Base-by-base conservation (phyloP, 2,329 filamentous ascomycete genomes). In the Aspergillus sclerotialis region DNA sequence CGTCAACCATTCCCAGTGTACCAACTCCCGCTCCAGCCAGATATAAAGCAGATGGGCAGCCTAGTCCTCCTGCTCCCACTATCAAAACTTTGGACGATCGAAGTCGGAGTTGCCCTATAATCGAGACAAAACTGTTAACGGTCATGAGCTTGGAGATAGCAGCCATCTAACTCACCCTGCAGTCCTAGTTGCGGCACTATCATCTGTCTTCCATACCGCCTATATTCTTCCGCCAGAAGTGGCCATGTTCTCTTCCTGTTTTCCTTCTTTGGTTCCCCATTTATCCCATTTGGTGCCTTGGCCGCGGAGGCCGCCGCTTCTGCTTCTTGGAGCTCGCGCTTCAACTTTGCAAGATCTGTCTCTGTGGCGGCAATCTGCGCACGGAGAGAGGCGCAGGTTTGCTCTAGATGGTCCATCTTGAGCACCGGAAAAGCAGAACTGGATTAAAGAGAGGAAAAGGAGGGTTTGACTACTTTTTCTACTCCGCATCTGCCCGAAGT, bases 31-130 rank as follows among this genome's bases (percentile, higher is more conserved):
- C 84, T 14, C 87, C 90, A 7, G 88, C 86, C 2, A 98, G 76
- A 55, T 98, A 98, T n/a, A 84, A 76, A 1, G 89, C 85, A 9
- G 92, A 88, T 8, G 92, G 92, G 56, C 87, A 96, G 8, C 92
- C 92, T 9, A 98, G 67, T 0, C 92, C 92, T 5, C 92, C 92
- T 2, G 85, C 81, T 8, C 92, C 92, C 15, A 98, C 75, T 30
- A 98, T 70, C 6, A 96, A 72, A 4, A 95, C 80, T 13, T 71
- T 77, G 1, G 85, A 71, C 1, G 71, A 67, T 50, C 78, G 82
- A 11, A 96, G 68, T 19, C 75, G 72, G 5, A 90, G 67, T 61
- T 96, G 90, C 1, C 85, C 87, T 87, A 36, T 15, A 8, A 39
- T 29, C 35, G 14, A 16, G 13, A 26, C 12, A 15, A 2, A 27